phyloP scores from a whole-genome alignment of 129 eudicot species.

The Flaveria ramosissima region DNA sequence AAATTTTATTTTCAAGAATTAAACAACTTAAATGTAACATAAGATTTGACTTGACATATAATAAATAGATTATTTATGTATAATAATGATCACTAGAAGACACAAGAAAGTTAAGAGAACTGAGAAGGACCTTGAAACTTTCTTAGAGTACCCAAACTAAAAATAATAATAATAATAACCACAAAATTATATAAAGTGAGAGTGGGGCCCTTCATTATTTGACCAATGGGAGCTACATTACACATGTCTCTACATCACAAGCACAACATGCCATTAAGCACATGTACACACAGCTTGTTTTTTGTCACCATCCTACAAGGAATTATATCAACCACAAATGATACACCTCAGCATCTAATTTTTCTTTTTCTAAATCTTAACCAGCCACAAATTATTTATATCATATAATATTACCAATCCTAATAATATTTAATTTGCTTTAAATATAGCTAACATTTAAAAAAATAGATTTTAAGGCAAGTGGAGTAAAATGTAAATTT shows the following conservation, averaged over 20 bases:
- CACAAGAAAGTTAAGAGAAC: slow-evolving; percentile 9
- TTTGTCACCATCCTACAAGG: slow-evolving; percentile 31
- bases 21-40: background rate
- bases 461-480: background rate
- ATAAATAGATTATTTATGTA: background rate
- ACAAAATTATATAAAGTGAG: background rate
- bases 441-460: background rate
- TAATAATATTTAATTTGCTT: background rate
- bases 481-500: slow-evolving; percentile 34
- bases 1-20: background rate
- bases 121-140: background rate
- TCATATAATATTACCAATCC: background rate
- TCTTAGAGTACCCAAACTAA: background rate
- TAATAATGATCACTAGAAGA: slow-evolving; percentile 16
- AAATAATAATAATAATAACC: background rate
- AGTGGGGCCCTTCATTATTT: slow-evolving; percentile 25
- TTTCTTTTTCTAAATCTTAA: background rate
- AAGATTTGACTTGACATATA: slow-evolving; percentile 19
- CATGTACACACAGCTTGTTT: slow-evolving; percentile 35
- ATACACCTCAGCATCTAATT: slow-evolving; percentile 15
- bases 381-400: background rate
- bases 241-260: slow-evolving; percentile 48
- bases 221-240: slow-evolving; percentile 29
- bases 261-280: slow-evolving; percentile 44
- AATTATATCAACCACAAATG: slow-evolving; percentile 17